Conservation (phyloP, 768 basidiomycete species). For the Albatrellus ellisii region DNA sequence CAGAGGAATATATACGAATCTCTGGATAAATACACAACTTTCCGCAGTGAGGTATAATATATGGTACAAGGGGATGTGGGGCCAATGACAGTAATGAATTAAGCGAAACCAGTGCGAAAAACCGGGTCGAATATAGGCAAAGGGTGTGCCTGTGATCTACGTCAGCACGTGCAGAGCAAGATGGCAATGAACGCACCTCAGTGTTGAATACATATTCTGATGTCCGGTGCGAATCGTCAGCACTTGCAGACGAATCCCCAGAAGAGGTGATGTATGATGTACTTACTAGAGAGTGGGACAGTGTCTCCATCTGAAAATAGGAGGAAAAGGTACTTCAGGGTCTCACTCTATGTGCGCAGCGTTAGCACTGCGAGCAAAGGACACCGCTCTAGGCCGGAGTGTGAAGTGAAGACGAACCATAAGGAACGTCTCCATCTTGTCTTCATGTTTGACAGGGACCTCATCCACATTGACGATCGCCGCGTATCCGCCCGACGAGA, state of each 20-base stretch:
- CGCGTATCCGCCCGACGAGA: constrained; percentile 75
- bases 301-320: constrained; percentile 64
- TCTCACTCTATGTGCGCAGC: constrained; percentile 54
- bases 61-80: constrained; percentile 5
- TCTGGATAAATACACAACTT: too few relatives aligned
- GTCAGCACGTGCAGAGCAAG: background rate
- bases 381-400: background rate
- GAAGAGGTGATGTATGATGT: background rate
- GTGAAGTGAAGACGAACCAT: constrained; percentile 36
- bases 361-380: background rate
- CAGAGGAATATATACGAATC: too few relatives aligned
- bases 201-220: constrained; percentile 87
- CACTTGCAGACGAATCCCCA: constrained; percentile 7
- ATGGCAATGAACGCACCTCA: constrained; percentile 36
- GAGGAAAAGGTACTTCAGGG: constrained; percentile 83
- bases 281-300: constrained; percentile 63
- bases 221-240: background rate
- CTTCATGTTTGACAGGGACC: constrained; percentile 51
- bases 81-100: constrained; percentile 6
- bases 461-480: constrained; percentile 77
- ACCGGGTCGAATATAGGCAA: constrained; percentile 54
- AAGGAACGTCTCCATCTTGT: constrained; percentile 95
- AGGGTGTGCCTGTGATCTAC: constrained; percentile 39
- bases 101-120: constrained; percentile 34
- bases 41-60: constrained; percentile 3